A percentile compares a stretch with the other conserved stretches of the same genome.
phyloP scores from a whole-genome alignment of 1,284 basidiomycete genomes.

The Exobasidium rhododendri region DNA sequence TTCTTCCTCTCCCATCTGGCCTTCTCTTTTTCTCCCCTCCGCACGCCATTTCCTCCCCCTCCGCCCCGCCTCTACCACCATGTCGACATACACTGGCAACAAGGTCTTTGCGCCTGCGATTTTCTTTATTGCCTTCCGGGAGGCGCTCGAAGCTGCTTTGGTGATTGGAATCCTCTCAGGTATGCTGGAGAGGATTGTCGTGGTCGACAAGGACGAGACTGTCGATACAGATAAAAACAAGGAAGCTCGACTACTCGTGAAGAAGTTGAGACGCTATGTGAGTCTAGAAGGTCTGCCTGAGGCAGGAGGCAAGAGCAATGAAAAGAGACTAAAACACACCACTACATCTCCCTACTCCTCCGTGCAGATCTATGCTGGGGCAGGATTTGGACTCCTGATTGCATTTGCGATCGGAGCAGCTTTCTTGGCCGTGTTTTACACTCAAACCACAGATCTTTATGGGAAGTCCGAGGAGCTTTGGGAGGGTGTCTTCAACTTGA shows the following conservation, averaged over 20 bases:
- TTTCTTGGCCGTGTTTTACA: conserved; percentile 52
- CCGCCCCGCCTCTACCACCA: neutral
- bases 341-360: neutral
- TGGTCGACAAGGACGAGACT: conserved; percentile 13
- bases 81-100: conserved; percentile 30
- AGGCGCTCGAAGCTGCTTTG: conserved; percentile 49
- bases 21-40: neutral
- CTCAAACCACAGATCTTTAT: conserved; percentile 61
- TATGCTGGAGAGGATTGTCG: conserved; percentile 46
- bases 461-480: conserved; percentile 54
- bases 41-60: neutral
- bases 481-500: conserved; percentile 52
- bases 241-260: conserved; percentile 16
- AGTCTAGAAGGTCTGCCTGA: conserved; percentile 21
- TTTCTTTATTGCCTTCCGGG: conserved; percentile 52
- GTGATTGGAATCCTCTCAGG: conserved; percentile 50
- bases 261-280: conserved; percentile 40
- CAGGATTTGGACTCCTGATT: conserved; percentile 35
- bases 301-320: neutral
- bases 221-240: conserved; percentile 24
- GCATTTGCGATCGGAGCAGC: conserved; percentile 47
- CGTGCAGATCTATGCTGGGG: conserved; percentile 30
- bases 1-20: neutral
- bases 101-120: conserved; percentile 50
- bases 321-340: neutral